phyloP scores from a whole-genome alignment of 1,139 yeast genomes.

The Groenewaldozyma sp. region DNA sequence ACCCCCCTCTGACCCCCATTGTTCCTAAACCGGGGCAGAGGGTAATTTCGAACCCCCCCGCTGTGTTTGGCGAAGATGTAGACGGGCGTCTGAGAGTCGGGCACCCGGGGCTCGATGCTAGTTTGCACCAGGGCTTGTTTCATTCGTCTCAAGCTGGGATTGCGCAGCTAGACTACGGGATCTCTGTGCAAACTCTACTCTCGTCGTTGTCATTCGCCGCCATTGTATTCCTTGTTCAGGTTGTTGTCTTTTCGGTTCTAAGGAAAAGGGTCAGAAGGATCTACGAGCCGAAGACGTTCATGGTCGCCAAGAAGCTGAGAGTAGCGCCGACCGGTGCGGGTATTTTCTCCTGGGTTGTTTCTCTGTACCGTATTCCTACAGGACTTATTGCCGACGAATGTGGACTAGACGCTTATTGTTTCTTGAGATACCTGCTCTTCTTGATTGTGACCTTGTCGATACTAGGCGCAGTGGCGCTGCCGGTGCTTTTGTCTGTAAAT shows the following conservation, averaged over 20 bases:
- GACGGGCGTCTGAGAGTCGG: not conserved
- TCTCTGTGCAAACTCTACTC: constrained; percentile 19
- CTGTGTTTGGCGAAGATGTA: not conserved
- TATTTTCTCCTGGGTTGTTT: constrained; percentile 21
- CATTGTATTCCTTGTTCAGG: constrained; percentile 18
- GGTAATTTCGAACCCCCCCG: not conserved
- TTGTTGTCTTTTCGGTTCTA: constrained; percentile 18
- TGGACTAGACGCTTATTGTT: constrained; percentile 29
- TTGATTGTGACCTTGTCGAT: constrained; percentile 14
- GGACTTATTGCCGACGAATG: constrained; percentile 12
- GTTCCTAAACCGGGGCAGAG: constrained; percentile 1
- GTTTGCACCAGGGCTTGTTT: not conserved
- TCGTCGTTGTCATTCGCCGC: constrained; percentile 22
- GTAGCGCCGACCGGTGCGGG: constrained; percentile 13
- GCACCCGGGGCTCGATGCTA: not conserved
- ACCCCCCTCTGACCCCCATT: constrained; percentile 1
- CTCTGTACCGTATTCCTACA: constrained; percentile 12
- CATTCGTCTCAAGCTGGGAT: constrained; percentile 12
- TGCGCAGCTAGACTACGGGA: constrained; percentile 18
- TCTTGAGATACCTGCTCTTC: constrained; percentile 23
- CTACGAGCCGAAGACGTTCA: constrained; percentile 25
- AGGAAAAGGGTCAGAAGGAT: constrained; percentile 19
- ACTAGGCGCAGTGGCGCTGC: constrained; percentile 16
- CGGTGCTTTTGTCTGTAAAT: constrained; percentile 24
- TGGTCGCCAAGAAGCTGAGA: constrained; percentile 16